Percentiles rank a stretch among this genome's conserved stretches.
phyloP scores from a whole-genome alignment of 495 filamentous ascomycete genomes.

The Penicillium ucsense region DNA sequence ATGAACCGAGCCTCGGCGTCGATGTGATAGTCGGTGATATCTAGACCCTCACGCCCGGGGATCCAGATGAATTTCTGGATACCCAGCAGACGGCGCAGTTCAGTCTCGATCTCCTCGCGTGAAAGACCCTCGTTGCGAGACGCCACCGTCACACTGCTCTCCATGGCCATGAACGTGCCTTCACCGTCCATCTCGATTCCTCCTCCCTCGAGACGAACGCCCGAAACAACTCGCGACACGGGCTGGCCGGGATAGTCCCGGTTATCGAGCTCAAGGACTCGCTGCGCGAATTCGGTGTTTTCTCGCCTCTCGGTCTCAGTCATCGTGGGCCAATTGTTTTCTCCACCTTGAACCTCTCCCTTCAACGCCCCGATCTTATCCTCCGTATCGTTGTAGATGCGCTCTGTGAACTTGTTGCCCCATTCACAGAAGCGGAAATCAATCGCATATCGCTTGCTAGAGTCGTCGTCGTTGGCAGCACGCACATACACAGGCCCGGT shows the following conservation, averaged over 20 bases:
- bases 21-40: conserved; percentile 27
- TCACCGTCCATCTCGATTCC: conserved; percentile 28
- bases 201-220: conserved; percentile 21
- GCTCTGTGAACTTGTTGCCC: conserved; percentile 16
- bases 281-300: conserved; percentile 18
- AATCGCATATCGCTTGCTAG: conserved; percentile 14
- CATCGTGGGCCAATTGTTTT: conserved; percentile 14
- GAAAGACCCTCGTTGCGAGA: conserved; percentile 20
- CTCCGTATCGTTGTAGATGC: conserved; percentile 9
- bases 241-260: background rate
- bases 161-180: conserved; percentile 26
- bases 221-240: conserved; percentile 12
- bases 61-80: conserved; percentile 26
- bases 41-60: conserved; percentile 19
- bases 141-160: conserved; percentile 22
- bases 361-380: conserved; percentile 3
- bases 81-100: conserved; percentile 16
- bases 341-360: background rate
- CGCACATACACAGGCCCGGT: conserved; percentile 27
- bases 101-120: conserved; percentile 12
- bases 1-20: conserved; percentile 26
- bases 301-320: conserved; percentile 6
- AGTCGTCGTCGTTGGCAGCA: conserved; percentile 2
- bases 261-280: conserved; percentile 16
- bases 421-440: conserved; percentile 28